Base-by-base conservation (phyloP, 2,329 filamentous ascomycete species). In the Thermoascus crustaceus region DNA sequence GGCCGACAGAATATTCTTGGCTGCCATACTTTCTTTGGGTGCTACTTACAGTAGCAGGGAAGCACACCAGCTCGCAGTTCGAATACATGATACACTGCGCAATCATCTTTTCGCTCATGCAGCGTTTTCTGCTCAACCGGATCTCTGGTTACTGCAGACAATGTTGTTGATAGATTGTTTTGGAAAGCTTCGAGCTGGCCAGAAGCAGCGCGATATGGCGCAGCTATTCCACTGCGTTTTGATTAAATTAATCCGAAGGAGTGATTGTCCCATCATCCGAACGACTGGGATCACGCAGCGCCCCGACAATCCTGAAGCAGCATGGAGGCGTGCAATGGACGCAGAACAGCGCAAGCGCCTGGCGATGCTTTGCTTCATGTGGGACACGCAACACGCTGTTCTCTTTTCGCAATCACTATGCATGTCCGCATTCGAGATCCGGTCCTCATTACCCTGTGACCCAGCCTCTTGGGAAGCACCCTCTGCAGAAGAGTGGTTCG, bases 361-460 rank as follows among this genome's bases (percentile, higher is more conserved):
- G 0, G 73, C 75, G 0, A 65, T 78, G 24, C 60, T 77, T 4
- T 80, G 75, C 47, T 81, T 80, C 49, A 73, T 80, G 62, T 80
- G 76, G 76, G 76, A 80, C 44, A 77, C 74, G 0, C 75, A 80
- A 36, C 75, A 80, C 40, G 75, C 76, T 0, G 73, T 79, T 0
- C 60, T 80, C 0, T 80, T 80, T 50, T 78, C 73, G n/a, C 76
- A 80, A 47, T 77, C 73, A 4, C 64, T 80, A 0, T 80, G 76
- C 54, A 80, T 80, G 75, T 79, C 74, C 1, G 73, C 75, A 0
- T 79, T 79, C 32, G 76, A 80, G 45, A 63, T 81, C 1, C 67
- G 73, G 1, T 66, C 75, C 0, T 63, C 67, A 2, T 52, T 80
- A 2, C 76, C 76, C 0, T 78, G 73, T 45, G 63, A 68, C 25